phyloP scores from a whole-genome alignment of 2,329 filamentous ascomycete species.

The Chaetomiaceae sp. region DNA sequence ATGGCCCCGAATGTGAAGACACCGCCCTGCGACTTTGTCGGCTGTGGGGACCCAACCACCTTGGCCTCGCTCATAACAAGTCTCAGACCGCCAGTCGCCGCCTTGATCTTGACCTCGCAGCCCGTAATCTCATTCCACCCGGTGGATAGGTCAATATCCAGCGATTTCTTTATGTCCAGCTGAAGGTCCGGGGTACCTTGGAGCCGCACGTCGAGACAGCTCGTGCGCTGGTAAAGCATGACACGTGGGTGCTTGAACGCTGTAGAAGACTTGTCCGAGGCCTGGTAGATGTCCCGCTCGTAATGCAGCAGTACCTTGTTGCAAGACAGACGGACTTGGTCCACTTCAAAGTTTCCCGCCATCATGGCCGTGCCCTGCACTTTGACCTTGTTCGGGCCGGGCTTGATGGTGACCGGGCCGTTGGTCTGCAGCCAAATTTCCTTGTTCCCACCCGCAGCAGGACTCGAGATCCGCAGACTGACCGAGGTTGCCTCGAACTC shows the following conservation, averaged over 20 bases:
- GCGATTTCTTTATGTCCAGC: conserved; percentile 70
- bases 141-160: conserved; percentile 68
- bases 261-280: conserved; percentile 42
- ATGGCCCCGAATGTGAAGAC: conserved; percentile 49
- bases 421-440: conserved; percentile 45
- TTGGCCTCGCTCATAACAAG: conserved; percentile 58
- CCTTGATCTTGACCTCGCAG: conserved; percentile 58
- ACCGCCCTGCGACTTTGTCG: conserved; percentile 50
- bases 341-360: conserved; percentile 70
- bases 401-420: conserved; percentile 44
- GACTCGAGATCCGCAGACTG: conserved; percentile 58
- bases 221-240: conserved; percentile 66
- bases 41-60: conserved; percentile 41
- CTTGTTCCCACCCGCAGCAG: conserved; percentile 51
- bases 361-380: conserved; percentile 52
- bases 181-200: conserved; percentile 66
- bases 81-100: conserved; percentile 62
- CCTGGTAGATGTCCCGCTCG: conserved; percentile 54
- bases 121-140: conserved; percentile 67
- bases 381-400: conserved; percentile 47
- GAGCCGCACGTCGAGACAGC: conserved; percentile 65
- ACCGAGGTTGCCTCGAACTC: conserved; percentile 62
- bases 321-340: conserved; percentile 62
- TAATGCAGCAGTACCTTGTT: conserved; percentile 63
- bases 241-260: conserved; percentile 59